phyloP scores from a whole-genome alignment of 768 basidiomycete species.

The Tylopilus rubrobrunneus region DNA sequence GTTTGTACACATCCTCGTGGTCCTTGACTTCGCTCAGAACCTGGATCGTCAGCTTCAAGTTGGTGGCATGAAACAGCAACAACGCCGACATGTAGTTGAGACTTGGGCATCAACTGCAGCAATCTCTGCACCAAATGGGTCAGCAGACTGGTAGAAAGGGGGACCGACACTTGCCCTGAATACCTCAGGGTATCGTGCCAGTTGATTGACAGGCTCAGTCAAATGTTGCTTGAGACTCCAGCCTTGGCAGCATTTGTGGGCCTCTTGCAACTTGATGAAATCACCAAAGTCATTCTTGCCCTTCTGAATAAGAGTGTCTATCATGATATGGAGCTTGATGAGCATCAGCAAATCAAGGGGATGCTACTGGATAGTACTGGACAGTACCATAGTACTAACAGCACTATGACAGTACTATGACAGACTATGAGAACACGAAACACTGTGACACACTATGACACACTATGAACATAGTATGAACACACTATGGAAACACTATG shows the following conservation, averaged over 20 bases:
- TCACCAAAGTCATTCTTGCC: conserved; percentile 75
- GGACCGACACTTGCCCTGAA: conserved; percentile 57
- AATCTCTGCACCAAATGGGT: conserved; percentile 49
- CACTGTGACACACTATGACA: no score
- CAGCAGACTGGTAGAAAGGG: neutral
- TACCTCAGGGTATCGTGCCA: conserved; percentile 66
- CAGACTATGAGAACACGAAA: no score
- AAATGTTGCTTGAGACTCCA: conserved; percentile 68
- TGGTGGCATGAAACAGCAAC: conserved; percentile 60
- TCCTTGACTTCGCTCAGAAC: conserved; percentile 82
- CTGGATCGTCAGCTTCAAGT: conserved; percentile 66
- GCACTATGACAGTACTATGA: no score
- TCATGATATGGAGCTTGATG: conserved; percentile 53
- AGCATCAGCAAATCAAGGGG: no score
- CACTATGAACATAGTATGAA: no score
- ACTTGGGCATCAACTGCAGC: conserved; percentile 61
- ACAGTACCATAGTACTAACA: no score
- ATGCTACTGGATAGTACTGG: no score
- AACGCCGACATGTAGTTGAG: conserved; percentile 70
- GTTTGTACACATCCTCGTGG: conserved; percentile 83
- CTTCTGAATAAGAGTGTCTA: conserved; percentile 48
- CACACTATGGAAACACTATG: no score
- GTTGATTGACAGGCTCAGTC: conserved; percentile 69
- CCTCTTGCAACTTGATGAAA: conserved; percentile 70
- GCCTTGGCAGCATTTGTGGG: conserved; percentile 47